Conservation (phyloP, 2,329 filamentous ascomycete genomes). For the Fusarium mundagurra region DNA sequence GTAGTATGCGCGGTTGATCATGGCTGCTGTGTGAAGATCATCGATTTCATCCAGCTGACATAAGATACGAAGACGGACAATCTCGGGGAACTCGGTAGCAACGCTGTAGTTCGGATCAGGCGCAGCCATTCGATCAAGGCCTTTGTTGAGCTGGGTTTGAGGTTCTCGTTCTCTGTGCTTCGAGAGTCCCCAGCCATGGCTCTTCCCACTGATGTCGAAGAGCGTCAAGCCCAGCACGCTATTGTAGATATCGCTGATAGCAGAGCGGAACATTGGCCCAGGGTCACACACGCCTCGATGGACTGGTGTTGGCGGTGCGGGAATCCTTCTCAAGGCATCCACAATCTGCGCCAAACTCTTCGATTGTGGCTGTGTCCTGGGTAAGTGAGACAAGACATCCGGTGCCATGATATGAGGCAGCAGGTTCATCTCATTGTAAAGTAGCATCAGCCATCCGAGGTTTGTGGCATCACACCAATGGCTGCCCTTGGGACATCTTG, state of each 20-base stretch:
- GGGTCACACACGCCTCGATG: constrained; percentile 61
- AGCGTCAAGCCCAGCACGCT: constrained; percentile 61
- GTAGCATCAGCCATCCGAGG: constrained; percentile 64
- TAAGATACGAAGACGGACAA: constrained; percentile 53
- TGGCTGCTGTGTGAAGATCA: constrained; percentile 56
- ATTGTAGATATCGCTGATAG: constrained; percentile 61
- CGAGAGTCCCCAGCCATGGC: constrained; percentile 61
- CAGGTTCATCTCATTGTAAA: constrained; percentile 58
- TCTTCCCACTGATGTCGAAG: constrained; percentile 58
- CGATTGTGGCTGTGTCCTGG: constrained; percentile 40
- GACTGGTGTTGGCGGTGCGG: constrained; percentile 54
- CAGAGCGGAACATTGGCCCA: constrained; percentile 56
- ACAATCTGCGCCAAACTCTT: constrained; percentile 58
- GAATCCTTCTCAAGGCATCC: constrained; percentile 54
- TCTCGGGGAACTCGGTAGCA: constrained; percentile 48
- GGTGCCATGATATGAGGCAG: constrained; percentile 53
- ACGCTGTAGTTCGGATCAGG: constrained; percentile 47
- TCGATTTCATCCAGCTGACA: constrained; percentile 51
- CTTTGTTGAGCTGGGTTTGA: constrained; percentile 46
- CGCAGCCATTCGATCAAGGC: constrained; percentile 47
- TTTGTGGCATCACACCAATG: constrained; percentile 63
- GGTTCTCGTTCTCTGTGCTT: constrained; percentile 50
- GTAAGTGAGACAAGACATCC: constrained; percentile 38
- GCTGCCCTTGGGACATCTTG: constrained; percentile 61
- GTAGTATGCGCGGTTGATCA: constrained; percentile 56